Base-by-base conservation (phyloP, 345 rosid genomes). In the Populus davidiana region DNA sequence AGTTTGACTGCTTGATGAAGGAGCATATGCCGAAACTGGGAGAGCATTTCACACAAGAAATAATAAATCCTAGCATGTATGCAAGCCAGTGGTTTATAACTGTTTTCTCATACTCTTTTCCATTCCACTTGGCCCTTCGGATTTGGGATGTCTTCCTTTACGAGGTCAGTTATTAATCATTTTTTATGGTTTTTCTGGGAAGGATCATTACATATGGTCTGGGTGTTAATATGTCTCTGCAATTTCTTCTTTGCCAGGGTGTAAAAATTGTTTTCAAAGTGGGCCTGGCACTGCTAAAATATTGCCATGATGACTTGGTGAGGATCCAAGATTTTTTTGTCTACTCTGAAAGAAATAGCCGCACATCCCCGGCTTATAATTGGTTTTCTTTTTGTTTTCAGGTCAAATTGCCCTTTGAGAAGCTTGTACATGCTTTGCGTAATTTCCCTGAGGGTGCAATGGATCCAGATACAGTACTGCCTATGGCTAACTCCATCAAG, bases 81-180 rank as follows among this genome's bases (percentile, higher is more conserved):
- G 98, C 95, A 47, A 96, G 98, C 73, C 98, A 96, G 75, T 96
- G 99, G 98, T 96, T 96, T 90, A 93, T 96, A 75, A 96, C 99
- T 5, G 97, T 96, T 50, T 96, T 96, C 79, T 86, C 98, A 0
- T 93, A 92, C 82, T 96, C 99, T 14, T 91, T 96, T 83, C 99
- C 99, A 2, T 96, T 96, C 84, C 93, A 86, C 78, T 82, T 91
- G 83, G 93, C 98, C 75, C 95, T 96, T 80, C 91, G 99, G 83
- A 92, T 92, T 67, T 96, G 99, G 99, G 98, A 96, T 85, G 97
- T 96, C 50, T 96, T 96, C 84, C 94, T 96, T 52, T 80, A 82
- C 18, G 99, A 96, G 97, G 99, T 96, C 73, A 79, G 87, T 84
- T 8, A 50, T 68, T 35, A 20, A 38, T 50, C 47, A 67, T 33